phyloP scores from a whole-genome alignment of 2,329 filamentous ascomycete genomes.

The Cordyceps cateniannulata region DNA sequence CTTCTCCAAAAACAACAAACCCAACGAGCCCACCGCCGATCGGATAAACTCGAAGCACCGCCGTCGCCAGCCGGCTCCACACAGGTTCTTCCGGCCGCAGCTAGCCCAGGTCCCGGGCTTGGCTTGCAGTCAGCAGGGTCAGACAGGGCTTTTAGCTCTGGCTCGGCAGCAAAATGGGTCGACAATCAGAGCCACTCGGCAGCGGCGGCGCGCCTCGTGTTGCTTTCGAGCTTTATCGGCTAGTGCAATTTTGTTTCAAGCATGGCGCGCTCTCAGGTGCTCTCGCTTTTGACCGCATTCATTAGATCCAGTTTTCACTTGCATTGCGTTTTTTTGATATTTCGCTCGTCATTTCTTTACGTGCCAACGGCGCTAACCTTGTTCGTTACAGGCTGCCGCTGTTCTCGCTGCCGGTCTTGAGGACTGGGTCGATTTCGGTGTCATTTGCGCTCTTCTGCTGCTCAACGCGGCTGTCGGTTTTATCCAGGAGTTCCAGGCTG shows the following conservation, averaged over 20 bases:
- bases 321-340: not conserved
- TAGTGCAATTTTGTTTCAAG: slow-evolving; percentile 7
- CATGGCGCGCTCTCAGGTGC: slow-evolving; percentile 1
- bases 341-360: not conserved
- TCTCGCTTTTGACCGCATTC: not conserved
- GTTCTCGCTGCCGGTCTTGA: slow-evolving; percentile 75
- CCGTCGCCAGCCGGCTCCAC: not conserved
- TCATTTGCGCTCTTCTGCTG: slow-evolving; percentile 76
- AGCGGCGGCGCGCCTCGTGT: not conserved
- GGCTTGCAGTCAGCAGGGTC: not conserved
- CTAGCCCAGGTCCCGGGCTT: not conserved
- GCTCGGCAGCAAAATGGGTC: not conserved
- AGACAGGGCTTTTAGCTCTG: too few species aligned
- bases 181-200: not conserved
- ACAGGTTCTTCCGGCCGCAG: slow-evolving; percentile 1
- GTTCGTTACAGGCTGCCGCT: slow-evolving; percentile 53
- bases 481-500: slow-evolving; percentile 83
- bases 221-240: not conserved
- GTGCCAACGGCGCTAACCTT: slow-evolving; percentile 21
- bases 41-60: slow-evolving; percentile 10
- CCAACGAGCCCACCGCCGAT: slow-evolving; percentile 3
- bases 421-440: slow-evolving; percentile 91
- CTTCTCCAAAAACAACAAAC: not conserved
- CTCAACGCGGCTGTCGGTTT: slow-evolving; percentile 85
- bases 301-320: slow-evolving; percentile 4